These are phyloP conservation scores for Phlebiopsis flavidoalba DNA, from an alignment of 768 basidiomycete genomes.

Conservation along the genomic window DNA sequence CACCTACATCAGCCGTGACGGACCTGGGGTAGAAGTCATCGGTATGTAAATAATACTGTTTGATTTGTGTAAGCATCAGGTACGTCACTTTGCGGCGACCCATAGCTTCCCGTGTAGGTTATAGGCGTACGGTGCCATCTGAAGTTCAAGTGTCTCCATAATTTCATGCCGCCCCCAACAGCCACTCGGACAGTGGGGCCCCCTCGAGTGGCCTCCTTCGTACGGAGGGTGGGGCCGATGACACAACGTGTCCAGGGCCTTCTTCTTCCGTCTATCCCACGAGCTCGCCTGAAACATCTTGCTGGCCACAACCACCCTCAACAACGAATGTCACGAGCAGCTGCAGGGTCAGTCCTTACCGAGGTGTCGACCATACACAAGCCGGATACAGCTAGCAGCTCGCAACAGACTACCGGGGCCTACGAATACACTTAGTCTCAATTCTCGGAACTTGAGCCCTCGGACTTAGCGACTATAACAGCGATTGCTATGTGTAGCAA, in stretches of 20 bases:
- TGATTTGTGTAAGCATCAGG: neutral
- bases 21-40: slow-evolving; percentile 31
- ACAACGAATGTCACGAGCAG: too few relatives aligned
- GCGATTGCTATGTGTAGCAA: too few relatives aligned
- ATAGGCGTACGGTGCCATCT: slow-evolving; percentile 7
- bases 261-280: slow-evolving; percentile 26
- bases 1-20: slow-evolving; percentile 39
- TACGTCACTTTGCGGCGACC: slow-evolving; percentile 2
- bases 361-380: too few relatives aligned
- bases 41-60: slow-evolving; percentile 27
- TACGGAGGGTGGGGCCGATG: slow-evolving; percentile 24
- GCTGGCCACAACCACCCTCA: neutral
- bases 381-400: too few relatives aligned
- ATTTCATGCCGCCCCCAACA: slow-evolving; percentile 15
- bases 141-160: neutral
- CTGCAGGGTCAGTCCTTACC: too few relatives aligned
- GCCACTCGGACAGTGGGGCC: slow-evolving; percentile 35
- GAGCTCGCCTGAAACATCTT: slow-evolving; percentile 18
- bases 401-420: too few relatives aligned
- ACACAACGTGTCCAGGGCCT: slow-evolving; percentile 29
- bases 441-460: too few relatives aligned
- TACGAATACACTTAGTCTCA: too few relatives aligned
- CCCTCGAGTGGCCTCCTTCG: slow-evolving; percentile 16
- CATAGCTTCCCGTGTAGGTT: slow-evolving; percentile 27
- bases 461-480: too few relatives aligned